Evolutionary conservation across 1,139 yeast species (phyloP).

Genomic region (Hyphopichia pseudoburtonii): DNA sequence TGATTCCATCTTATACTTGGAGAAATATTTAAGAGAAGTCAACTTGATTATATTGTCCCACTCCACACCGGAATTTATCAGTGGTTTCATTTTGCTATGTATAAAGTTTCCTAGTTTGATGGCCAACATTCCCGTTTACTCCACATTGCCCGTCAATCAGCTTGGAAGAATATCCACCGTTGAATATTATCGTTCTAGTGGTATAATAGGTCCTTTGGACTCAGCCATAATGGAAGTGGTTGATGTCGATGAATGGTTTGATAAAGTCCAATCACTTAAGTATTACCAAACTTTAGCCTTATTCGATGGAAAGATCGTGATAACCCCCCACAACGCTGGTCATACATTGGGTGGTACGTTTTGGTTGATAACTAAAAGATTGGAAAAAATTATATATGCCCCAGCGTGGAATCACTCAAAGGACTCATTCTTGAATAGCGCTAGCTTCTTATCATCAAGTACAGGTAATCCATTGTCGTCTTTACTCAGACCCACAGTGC

Average conservation of each 20-base stretch:
- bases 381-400: slow-evolving; percentile 82
- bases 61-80: slow-evolving; percentile 75
- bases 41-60: slow-evolving; percentile 81
- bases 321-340: slow-evolving; percentile 90
- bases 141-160: slow-evolving; percentile 86
- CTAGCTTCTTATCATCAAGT: slow-evolving; percentile 57
- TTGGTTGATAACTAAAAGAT: slow-evolving; percentile 74
- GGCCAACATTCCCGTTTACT: slow-evolving; percentile 70
- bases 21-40: slow-evolving; percentile 46
- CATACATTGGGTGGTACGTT: slow-evolving; percentile 90
- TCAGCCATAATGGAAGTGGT: slow-evolving; percentile 62
- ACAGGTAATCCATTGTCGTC: slow-evolving; percentile 59
- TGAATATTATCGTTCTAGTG: slow-evolving; percentile 72
- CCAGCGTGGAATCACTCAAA: slow-evolving; percentile 95
- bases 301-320: slow-evolving; percentile 57
- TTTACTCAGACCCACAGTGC: slow-evolving; percentile 76
- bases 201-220: slow-evolving; percentile 72
- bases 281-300: slow-evolving; percentile 75
- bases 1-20: slow-evolving; percentile 43
- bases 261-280: slow-evolving; percentile 65
- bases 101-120: slow-evolving; percentile 59
- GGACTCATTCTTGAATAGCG: slow-evolving; percentile 79
- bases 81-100: slow-evolving; percentile 75
- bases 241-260: slow-evolving; percentile 81
- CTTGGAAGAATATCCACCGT: slow-evolving; percentile 84